Evolutionary conservation across 2,329 filamentous ascomycete genomes (phyloP).

Genomic region (Fusarium nurragi): DNA sequence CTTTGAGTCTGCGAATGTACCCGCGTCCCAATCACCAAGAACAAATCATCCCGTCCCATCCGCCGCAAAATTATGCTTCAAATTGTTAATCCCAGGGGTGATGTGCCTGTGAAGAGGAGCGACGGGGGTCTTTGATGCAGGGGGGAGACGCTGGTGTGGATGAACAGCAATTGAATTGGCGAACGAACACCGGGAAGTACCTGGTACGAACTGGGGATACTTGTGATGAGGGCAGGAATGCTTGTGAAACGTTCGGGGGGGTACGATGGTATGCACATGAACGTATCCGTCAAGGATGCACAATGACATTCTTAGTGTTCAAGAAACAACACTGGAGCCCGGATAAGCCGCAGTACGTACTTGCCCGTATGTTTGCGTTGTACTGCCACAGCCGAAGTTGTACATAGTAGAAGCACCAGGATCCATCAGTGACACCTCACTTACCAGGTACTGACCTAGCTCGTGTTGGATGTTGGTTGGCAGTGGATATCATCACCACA

Average conservation of each 20-base stretch:
- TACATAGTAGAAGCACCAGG: background rate
- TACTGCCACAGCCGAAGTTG: background rate
- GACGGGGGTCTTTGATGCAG: constrained; percentile 41
- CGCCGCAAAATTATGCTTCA: constrained; percentile 5
- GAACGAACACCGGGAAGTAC: constrained; percentile 31
- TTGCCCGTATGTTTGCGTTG: constrained; percentile 25
- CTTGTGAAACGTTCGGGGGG: constrained; percentile 35
- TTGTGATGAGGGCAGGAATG: constrained; percentile 26
- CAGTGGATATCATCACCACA: constrained; percentile 30
- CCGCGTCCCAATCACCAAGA: constrained; percentile 21
- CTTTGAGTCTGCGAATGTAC: constrained; percentile 1
- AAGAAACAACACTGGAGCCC: too few species aligned
- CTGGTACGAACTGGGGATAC: constrained; percentile 14
- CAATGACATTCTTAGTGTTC: background rate
- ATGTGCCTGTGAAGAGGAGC: constrained; percentile 25
- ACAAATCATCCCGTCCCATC: constrained; percentile 18
- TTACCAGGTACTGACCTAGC: background rate
- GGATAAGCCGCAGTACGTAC: too few species aligned
- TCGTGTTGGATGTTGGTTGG: background rate
- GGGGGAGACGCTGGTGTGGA: constrained; percentile 35
- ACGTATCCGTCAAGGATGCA: constrained; percentile 16
- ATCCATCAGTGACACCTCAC: background rate
- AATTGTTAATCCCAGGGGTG: constrained; percentile 9
- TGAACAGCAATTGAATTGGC: constrained; percentile 15
- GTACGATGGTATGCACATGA: constrained; percentile 26